Evolutionary conservation across 257 asterid genomes (phyloP).

Genomic region (Galeopsis tetrahit): DNA sequence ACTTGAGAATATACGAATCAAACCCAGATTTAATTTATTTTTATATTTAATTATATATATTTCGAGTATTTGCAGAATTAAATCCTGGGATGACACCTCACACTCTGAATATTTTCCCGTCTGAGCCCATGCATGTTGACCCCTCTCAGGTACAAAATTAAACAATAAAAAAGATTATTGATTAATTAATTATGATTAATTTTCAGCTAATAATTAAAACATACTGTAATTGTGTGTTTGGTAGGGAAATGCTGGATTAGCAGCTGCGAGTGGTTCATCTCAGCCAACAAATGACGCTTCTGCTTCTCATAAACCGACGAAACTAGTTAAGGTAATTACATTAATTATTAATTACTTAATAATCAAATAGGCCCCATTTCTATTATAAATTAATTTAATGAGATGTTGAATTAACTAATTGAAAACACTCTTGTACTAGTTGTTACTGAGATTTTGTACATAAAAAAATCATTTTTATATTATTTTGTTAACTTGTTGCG

Average conservation of each 20-base stretch:
- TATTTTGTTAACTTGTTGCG: too few relatives aligned
- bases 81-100: conserved; percentile 65
- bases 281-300: conserved; percentile 54
- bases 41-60: too few relatives aligned
- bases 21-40: too few relatives aligned
- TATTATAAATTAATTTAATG: not conserved
- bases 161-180: not conserved
- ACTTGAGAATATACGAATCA: too few relatives aligned
- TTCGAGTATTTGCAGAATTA: conserved; percentile 49
- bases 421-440: too few relatives aligned
- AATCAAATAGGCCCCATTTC: too few relatives aligned
- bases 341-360: too few relatives aligned
- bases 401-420: too few relatives aligned
- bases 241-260: conserved; percentile 50
- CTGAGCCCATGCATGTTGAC: conserved; percentile 90
- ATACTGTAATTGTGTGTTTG: conserved; percentile 42
- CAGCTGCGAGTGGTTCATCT: conserved; percentile 46
- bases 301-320: conserved; percentile 56
- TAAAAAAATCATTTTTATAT: not conserved
- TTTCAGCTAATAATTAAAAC: conserved; percentile 10
- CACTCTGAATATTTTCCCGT: conserved; percentile 86
- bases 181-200: not conserved
- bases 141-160: conserved; percentile 55
- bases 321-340: conserved; percentile 52
- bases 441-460: conserved; percentile 28